Evolutionary conservation across 306 rosid species (phyloP).

Genomic region (Lathyrus sativus): DNA sequence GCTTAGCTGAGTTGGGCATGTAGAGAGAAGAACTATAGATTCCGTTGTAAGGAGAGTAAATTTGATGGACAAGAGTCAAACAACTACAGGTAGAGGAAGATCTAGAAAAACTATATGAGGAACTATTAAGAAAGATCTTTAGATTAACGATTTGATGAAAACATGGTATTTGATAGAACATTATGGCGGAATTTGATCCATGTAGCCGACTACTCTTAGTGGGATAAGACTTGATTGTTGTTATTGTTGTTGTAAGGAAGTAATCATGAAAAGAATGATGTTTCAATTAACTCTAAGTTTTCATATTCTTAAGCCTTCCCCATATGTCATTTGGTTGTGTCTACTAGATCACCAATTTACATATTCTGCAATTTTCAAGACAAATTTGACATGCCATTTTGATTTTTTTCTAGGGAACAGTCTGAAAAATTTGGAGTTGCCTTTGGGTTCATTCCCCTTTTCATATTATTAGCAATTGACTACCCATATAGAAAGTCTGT

Average conservation of each 20-base stretch:
- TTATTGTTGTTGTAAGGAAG: background rate
- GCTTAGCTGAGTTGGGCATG: too few relatives aligned
- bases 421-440: slow-evolving; percentile 22
- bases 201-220: too few relatives aligned
- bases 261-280: slow-evolving; percentile 1
- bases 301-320: slow-evolving; percentile 17
- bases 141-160: too few relatives aligned
- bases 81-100: too few relatives aligned
- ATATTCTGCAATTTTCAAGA: slow-evolving; percentile 11
- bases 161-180: too few relatives aligned
- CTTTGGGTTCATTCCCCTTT: slow-evolving; percentile 26
- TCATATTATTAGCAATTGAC: slow-evolving; percentile 8
- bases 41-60: too few relatives aligned
- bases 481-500: background rate
- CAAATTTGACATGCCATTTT: background rate
- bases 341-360: slow-evolving; percentile 1
- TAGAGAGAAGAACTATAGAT: too few relatives aligned
- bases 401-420: slow-evolving; percentile 9
- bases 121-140: too few relatives aligned
- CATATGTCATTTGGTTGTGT: background rate
- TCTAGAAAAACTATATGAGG: too few relatives aligned
- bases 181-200: too few relatives aligned
- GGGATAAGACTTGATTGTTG: too few relatives aligned
- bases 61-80: too few relatives aligned
- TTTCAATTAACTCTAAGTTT: slow-evolving; percentile 12